These are phyloP conservation scores for Diplocarpon rosae DNA, from an alignment of 2,329 filamentous ascomycete genomes.

Conservation along the genomic window DNA sequence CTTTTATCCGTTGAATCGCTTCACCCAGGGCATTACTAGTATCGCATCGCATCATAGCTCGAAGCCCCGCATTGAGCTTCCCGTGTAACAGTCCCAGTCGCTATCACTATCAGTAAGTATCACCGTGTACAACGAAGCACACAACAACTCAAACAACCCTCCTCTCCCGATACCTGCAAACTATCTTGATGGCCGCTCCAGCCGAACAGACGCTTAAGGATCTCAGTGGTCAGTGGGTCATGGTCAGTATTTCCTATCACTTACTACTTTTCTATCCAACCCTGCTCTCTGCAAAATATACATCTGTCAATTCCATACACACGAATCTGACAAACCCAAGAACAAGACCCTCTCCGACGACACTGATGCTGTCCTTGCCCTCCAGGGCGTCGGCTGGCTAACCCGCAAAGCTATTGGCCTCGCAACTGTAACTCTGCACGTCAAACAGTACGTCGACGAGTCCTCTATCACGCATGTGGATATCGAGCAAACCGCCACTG, in stretches of 20 bases:
- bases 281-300: too few species aligned
- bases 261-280: background rate
- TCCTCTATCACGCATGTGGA: slow-evolving; percentile 37
- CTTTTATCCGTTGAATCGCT: too few species aligned
- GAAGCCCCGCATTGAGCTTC: too few species aligned
- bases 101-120: background rate
- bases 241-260: slow-evolving; percentile 30
- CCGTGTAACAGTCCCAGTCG: too few species aligned
- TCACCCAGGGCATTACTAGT: too few species aligned
- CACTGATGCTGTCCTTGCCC: slow-evolving; percentile 44
- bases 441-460: slow-evolving; percentile 33
- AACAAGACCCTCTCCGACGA: slow-evolving; percentile 50
- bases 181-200: slow-evolving; percentile 40
- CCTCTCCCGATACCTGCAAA: background rate
- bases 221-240: slow-evolving; percentile 41
- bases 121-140: background rate
- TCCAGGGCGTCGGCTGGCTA: slow-evolving; percentile 48
- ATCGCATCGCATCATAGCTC: too few species aligned
- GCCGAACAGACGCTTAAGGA: slow-evolving; percentile 38
- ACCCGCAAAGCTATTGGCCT: slow-evolving; percentile 47
- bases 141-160: background rate
- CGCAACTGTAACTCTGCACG: slow-evolving; percentile 43
- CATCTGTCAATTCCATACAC: background rate
- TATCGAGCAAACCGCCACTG: slow-evolving; percentile 51
- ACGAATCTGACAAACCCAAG: slow-evolving; percentile 28